Base-by-base conservation (phyloP, 2,329 filamentous ascomycete species). In the Gnomoniopsis sp. region DNA sequence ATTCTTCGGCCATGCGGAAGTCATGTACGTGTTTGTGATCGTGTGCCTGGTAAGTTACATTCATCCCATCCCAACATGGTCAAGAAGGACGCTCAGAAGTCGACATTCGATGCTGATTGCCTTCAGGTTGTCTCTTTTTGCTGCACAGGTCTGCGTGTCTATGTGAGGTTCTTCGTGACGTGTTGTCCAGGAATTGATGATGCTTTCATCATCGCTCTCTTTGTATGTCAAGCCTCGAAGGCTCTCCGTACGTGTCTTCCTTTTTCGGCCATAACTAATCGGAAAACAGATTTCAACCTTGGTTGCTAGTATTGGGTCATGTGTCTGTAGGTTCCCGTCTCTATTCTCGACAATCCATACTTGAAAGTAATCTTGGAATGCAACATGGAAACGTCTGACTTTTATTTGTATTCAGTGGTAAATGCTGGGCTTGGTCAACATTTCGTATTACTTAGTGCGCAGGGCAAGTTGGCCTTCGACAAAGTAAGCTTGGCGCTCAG, bases 161-260 rank as follows among this genome's bases (percentile, higher is more conserved):
- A 59, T 22, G 57, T 59, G 15, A 55, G 57, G n/a, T 56, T 49
- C 23, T 59, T 59, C 15, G 57, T 59, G n/a, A 59, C 57, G 10
- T 38, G 57, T 38, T 56, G 57, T n/a, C 57, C 57, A 23, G 57
- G 57, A 10, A 52, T 49, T 33, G 57, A 59, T 19, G 57, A 59
- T 30, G 14, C 23, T 6, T 48, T 56, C 33, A 38, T 59, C 14
- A 56, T 59, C 33, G 7, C 48, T 15, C 48, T 59, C 3, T 56
- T 56, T 43, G 57, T 59, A 43, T 14, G 57, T 56, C 17, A n/a
- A n/a, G n/a, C n/a, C n/a, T n/a, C n/a, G n/a, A n/a, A n/a, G n/a
- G n/a, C n/a, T n/a, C n/a, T n/a, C n/a, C n/a, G n/a, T n/a, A n/a
- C n/a, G n/a, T n/a, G n/a, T n/a, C n/a, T n/a, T n/a, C n/a, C n/a